Evolutionary conservation across 805 yeast genomes (phyloP), one percentile per base, ranked within the genome.

Genomic region (Metschnikowia borealis): DNA sequence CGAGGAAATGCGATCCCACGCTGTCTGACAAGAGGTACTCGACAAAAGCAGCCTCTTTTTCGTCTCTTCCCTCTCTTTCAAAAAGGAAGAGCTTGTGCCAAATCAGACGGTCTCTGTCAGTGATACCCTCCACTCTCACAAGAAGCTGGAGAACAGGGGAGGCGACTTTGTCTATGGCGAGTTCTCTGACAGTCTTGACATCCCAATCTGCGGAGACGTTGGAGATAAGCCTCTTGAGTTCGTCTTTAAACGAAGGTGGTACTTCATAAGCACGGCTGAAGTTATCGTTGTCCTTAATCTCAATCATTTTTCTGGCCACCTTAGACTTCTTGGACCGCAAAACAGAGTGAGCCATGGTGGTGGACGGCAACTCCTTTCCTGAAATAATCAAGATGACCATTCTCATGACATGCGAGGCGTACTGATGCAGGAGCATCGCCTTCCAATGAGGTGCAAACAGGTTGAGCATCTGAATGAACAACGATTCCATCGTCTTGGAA

Each of bases 1-100:
- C 89, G 26, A 92, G 73, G 71, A 94, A 92, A 68, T 90, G 97
- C 1, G 96, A 86, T 0, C 98, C 99, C n/a, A 91, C 89, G 1
- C 95, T 75, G 62, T 90, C 96, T 7, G 94, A 81, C 35, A 92
- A 69, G 48, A 91, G 73, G 60, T 86, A 87, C 63, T 90, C 96
- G 31, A 91, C 84, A 65, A 87, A 90, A 0, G 94, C 82, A 54
- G 80, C 91, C 59, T 87, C 94, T 51, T 80, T 77, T 0, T 79
- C 47, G 54, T 85, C 83, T 46, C 67, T 74, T 23, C 75, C 82
- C 2, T 73, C 79, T 13, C 71, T 70, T 10, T 77, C 79, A 38
- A 69, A 67, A 40, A 67, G 65, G 69, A 89, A 87, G 0, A 84
- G 72, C 39, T 79, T 65, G 60, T 83, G 83, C 85, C 90, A 86